phyloP scores from a whole-genome alignment of 768 basidiomycete species.

The Boletus subcaerulescens region DNA sequence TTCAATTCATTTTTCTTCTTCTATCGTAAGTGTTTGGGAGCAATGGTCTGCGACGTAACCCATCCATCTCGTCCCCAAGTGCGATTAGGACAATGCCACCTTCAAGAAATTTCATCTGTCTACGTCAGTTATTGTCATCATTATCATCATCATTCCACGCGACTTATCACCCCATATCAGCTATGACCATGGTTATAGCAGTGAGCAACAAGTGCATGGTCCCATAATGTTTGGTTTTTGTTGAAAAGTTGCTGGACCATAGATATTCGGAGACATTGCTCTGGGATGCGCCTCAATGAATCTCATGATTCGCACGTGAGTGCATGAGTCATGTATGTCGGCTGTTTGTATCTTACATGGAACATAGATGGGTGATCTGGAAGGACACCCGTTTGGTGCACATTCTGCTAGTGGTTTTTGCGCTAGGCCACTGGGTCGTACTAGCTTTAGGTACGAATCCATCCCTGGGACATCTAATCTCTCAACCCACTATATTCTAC shows the following conservation, averaged over 20 bases:
- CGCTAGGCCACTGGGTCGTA: constrained; percentile 23
- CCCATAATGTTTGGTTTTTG: neutral
- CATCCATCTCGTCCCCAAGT: constrained; percentile 3
- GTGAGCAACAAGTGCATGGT: constrained; percentile 9
- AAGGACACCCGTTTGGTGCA: constrained; percentile 16
- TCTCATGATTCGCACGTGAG: constrained; percentile 30
- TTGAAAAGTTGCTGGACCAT: neutral
- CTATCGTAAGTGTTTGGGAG: constrained; percentile 9
- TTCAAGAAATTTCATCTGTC: neutral
- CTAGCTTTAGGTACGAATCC: constrained; percentile 12
- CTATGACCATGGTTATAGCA: neutral
- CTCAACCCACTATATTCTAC: neutral
- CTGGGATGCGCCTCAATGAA: constrained; percentile 23
- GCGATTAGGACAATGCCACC: neutral
- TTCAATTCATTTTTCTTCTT: constrained; percentile 14
- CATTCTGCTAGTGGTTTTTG: constrained; percentile 4
- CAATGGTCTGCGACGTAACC: neutral
- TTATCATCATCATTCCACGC: neutral
- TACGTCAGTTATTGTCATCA: constrained; percentile 14
- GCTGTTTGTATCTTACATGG: neutral
- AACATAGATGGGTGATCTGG: constrained; percentile 29
- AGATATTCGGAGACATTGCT: constrained; percentile 16
- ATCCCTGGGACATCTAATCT: neutral
- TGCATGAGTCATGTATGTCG: neutral
- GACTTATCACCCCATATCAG: constrained; percentile 9